These are phyloP conservation scores for Hypoxylon sp. DNA, from an alignment of 2,329 filamentous ascomycete genomes.

Conservation along the genomic window DNA sequence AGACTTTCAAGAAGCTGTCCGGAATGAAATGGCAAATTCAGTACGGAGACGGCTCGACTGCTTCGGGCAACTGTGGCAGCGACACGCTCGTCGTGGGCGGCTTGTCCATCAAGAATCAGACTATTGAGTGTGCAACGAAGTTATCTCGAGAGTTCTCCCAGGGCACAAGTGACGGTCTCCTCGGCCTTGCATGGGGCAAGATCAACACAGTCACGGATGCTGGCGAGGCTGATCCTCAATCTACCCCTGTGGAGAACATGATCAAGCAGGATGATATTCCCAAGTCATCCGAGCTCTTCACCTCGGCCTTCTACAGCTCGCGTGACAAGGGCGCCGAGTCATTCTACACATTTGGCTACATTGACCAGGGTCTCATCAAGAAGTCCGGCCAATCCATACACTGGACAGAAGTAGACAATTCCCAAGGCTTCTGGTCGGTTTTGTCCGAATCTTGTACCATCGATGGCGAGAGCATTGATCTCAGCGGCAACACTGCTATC, in stretches of 20 bases:
- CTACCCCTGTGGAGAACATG: conserved; percentile 79
- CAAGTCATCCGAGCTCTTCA: conserved; percentile 71
- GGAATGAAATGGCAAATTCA: conserved; percentile 74
- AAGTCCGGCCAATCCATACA: conserved; percentile 67
- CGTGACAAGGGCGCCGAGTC: conserved; percentile 65
- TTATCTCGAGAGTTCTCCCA: conserved; percentile 71
- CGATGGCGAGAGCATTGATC: conserved; percentile 67
- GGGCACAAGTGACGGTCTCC: conserved; percentile 72
- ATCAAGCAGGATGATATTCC: conserved; percentile 65
- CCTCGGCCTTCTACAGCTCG: conserved; percentile 72
- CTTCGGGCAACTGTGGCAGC: conserved; percentile 74
- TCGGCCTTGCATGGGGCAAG: conserved; percentile 75
- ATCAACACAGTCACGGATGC: conserved; percentile 72
- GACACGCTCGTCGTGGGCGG: conserved; percentile 75
- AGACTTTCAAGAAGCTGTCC: conserved; percentile 66
- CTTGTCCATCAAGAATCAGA: conserved; percentile 71
- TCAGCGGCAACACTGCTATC: conserved; percentile 74
- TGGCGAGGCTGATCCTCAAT: conserved; percentile 63
- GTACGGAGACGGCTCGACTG: conserved; percentile 78
- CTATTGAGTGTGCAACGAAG: conserved; percentile 73
- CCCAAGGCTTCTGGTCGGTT: conserved; percentile 78
- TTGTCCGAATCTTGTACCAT: conserved; percentile 69
- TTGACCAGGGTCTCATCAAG: conserved; percentile 74
- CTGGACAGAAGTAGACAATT: conserved; percentile 74
- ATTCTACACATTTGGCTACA: conserved; percentile 82